Evolutionary conservation across 305 asterid species (phyloP), one percentile per base, ranked within the genome.

Genomic region (Solanum hybrid): DNA sequence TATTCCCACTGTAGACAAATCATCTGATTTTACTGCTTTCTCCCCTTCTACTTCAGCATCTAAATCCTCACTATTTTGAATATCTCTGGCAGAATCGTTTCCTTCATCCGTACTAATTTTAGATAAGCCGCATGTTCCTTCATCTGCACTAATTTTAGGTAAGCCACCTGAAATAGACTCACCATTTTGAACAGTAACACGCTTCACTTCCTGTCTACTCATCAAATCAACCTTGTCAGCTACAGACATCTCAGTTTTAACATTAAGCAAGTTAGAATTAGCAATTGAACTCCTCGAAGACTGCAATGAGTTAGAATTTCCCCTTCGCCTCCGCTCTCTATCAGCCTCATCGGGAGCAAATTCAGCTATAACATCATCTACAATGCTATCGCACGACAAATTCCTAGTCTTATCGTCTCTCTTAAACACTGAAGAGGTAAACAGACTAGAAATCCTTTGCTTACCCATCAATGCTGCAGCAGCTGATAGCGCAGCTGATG

Each of bases 401-500:
- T 73, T 93, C 81, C 85, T 92, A 77, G 78, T 92, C 91, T 87
- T 94, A 91, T 91, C 95, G 45, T 92, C 92, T 60, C 91, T 90
- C 94, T 95, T 96, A 88, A 96, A 96, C 31, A 95, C 97, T 17
- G 98, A 93, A 27, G 98, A 95, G 34, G 98, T 95, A 77, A 96
- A 96, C 96, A 98, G 88, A 89, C 86, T 96, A 32, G 98, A 96
- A 84, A 98, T 94, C 89, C 95, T 93, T 88, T 96, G 99, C 93
- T 94, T 96, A 89, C 99, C 99, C 98, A 94, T 95, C 92, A 96
- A 89, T 24, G 99, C 97, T 2, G 99, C 98, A 2, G 99, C 99
- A 32, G 97, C 91, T 51, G 97, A 90, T 88, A 96, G 89, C 24
- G 95, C 94, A 66, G 95, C 95, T 76, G 98, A 94, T 38, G 96